Evolutionary conservation across 257 asterid genomes (phyloP).

Genomic region (Handroanthus guayacan): DNA sequence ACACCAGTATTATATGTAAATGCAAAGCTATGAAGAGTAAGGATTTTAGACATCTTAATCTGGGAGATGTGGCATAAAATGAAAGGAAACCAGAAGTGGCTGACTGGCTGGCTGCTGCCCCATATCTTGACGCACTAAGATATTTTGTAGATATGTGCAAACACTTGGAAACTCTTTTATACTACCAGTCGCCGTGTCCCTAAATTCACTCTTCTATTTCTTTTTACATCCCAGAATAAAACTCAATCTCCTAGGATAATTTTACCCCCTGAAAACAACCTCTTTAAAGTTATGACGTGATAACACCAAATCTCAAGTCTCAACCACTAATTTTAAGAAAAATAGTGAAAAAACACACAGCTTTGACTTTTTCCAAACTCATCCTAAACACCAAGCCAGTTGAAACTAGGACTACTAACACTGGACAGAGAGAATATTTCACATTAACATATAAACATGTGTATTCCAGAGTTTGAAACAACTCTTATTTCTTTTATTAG

Average conservation of each 20-base stretch:
- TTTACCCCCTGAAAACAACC: neutral
- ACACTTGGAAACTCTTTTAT: conserved; percentile 22
- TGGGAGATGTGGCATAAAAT: conserved; percentile 18
- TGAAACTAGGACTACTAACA: too few relatives aligned
- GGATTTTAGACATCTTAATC: conserved; percentile 5
- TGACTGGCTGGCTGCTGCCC: neutral
- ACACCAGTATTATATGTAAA: conserved; percentile 6
- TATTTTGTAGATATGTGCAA: neutral
- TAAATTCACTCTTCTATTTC: neutral
- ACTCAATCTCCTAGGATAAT: neutral
- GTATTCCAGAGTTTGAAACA: too few relatives aligned
- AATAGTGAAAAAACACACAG: too few relatives aligned
- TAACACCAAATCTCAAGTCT: neutral
- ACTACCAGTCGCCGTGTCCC: neutral
- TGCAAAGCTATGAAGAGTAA: conserved; percentile 13
- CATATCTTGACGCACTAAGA: neutral
- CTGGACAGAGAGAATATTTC: too few relatives aligned
- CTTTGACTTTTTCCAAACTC: too few relatives aligned
- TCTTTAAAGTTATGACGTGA: neutral
- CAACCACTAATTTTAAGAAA: neutral
- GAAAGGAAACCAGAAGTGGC: neutral
- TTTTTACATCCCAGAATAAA: neutral
- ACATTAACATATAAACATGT: too few relatives aligned
- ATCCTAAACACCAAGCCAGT: too few relatives aligned
- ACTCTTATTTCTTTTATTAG: too few relatives aligned